phyloP scores from a whole-genome alignment of 768 basidiomycete genomes.

The Lanmaoa pseudosensibilis region DNA sequence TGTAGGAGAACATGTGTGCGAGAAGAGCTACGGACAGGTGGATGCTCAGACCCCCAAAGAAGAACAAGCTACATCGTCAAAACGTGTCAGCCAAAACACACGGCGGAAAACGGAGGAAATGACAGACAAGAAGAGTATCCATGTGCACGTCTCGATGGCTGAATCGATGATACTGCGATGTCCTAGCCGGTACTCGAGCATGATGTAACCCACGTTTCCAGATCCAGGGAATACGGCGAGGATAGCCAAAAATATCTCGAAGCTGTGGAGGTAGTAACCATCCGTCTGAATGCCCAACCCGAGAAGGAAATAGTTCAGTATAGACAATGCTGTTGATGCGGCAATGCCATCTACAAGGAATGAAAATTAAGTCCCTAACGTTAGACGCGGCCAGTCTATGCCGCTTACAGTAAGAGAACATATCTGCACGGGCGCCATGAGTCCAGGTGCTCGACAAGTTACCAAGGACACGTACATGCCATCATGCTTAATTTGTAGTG shows the following conservation, averaged over 20 bases:
- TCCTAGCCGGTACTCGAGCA: constrained; percentile 73
- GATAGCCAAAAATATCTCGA: constrained; percentile 78
- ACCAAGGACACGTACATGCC: constrained; percentile 41
- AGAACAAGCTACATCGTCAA: constrained; percentile 40
- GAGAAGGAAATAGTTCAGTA: constrained; percentile 74
- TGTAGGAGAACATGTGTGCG: constrained; percentile 59
- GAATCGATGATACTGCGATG: constrained; percentile 22
- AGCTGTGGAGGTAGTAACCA: constrained; percentile 73
- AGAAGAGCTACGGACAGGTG: constrained; percentile 54
- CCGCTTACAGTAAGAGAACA: constrained; percentile 53
- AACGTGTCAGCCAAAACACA: background rate
- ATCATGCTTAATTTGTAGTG: constrained; percentile 76
- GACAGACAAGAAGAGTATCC: constrained; percentile 39
- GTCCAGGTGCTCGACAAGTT: background rate
- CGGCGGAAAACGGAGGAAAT: too few species aligned
- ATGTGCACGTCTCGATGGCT: constrained; percentile 24
- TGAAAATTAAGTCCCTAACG: background rate
- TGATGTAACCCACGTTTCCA: constrained; percentile 67
- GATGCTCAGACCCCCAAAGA: constrained; percentile 56
- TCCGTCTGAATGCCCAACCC: constrained; percentile 73
- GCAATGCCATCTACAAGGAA: constrained; percentile 52
- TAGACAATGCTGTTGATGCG: constrained; percentile 55
- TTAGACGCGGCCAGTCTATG: constrained; percentile 1
- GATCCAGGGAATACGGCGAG: constrained; percentile 71
- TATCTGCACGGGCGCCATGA: constrained; percentile 32